Conservation (phyloP, 2,329 filamentous ascomycete genomes). For the Biscogniauxia sp. region DNA sequence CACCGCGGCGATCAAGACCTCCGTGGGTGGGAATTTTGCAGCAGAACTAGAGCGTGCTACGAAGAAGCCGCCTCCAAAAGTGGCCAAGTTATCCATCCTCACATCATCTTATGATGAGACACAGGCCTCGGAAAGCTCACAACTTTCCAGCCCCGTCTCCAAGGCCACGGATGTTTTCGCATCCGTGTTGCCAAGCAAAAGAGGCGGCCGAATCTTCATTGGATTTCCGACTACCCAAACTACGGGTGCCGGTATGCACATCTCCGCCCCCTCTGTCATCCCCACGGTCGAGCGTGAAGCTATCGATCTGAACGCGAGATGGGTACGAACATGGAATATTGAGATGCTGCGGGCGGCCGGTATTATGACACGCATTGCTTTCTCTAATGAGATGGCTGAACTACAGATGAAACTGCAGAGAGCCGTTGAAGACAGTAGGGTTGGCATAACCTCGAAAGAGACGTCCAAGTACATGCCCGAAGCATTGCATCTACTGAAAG, state of each 20-base stretch:
- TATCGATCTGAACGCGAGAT: slow-evolving; percentile 93
- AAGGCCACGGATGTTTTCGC: slow-evolving; percentile 78
- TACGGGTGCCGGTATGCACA: slow-evolving; percentile 87
- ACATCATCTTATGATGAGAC: slow-evolving; percentile 88
- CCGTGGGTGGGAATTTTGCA: slow-evolving; percentile 68
- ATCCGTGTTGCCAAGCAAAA: slow-evolving; percentile 84
- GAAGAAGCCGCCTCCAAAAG: slow-evolving; percentile 92
- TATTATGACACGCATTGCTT: slow-evolving; percentile 85
- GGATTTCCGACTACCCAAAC: slow-evolving; percentile 98
- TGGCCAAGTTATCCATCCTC: slow-evolving; percentile 79
- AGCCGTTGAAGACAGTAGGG: slow-evolving; percentile 40
- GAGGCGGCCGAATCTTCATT: slow-evolving; percentile 88
- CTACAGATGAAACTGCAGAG: slow-evolving; percentile 61
- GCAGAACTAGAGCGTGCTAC: slow-evolving; percentile 91
- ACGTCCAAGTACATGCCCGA: slow-evolving; percentile 70
- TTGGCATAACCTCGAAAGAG: slow-evolving; percentile 59
- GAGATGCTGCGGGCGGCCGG: slow-evolving; percentile 90
- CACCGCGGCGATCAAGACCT: slow-evolving; percentile 77
- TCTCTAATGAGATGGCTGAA: slow-evolving; percentile 80
- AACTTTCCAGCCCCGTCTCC: slow-evolving; percentile 43
- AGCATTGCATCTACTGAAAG: slow-evolving; percentile 78
- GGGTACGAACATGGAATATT: slow-evolving; percentile 92
- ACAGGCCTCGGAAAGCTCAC: slow-evolving; percentile 59
- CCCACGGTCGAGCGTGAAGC: slow-evolving; percentile 96
- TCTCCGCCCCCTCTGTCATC: slow-evolving; percentile 93